A percentile compares a stretch with the other conserved stretches of the same genome.
Conservation (phyloP, 2,329 filamentous ascomycete species). For the Calcarisporium arbuscula region DNA sequence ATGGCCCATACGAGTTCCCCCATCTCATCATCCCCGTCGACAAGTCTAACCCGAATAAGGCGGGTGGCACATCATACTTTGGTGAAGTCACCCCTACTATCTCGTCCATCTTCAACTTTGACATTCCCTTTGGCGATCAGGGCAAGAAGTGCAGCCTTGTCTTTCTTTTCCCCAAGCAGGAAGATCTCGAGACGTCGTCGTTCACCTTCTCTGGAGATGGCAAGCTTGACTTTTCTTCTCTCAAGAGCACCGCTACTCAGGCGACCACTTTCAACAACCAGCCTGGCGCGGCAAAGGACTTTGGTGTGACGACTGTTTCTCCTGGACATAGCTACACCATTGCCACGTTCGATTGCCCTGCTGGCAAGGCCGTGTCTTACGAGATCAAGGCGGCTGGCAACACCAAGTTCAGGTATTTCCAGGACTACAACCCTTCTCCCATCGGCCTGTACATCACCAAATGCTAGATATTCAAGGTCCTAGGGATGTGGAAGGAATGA, state of each 20-base stretch:
- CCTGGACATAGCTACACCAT: conserved; percentile 51
- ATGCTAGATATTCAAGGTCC: too few relatives aligned
- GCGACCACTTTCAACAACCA: conserved; percentile 48
- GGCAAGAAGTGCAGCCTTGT: conserved; percentile 57
- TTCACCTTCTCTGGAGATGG: conserved; percentile 44
- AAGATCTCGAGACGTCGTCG: conserved; percentile 52
- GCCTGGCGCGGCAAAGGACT: conserved; percentile 37
- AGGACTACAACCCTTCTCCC: conserved; percentile 53
- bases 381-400: conserved; percentile 39
- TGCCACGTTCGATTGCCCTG: conserved; percentile 46
- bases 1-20: conserved; percentile 47
- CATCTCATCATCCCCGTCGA: conserved; percentile 58
- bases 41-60: conserved; percentile 42
- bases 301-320: conserved; percentile 35
- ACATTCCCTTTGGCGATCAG: conserved; percentile 46
- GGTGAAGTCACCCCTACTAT: conserved; percentile 47
- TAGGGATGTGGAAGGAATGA: conserved; percentile 2
- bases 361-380: conserved; percentile 43
- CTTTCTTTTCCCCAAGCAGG: conserved; percentile 55
- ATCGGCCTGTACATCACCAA: conserved; percentile 33
- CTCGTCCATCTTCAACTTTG: conserved; percentile 63
- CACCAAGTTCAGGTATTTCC: conserved; percentile 53
- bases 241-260: conserved; percentile 37
- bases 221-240: conserved; percentile 43
- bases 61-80: conserved; percentile 47